Percentiles rank a stretch among this genome's conserved stretches.
These are phyloP conservation scores for Chamaecrista fasciculata DNA, from an alignment of 306 rosid species.

Conservation along the genomic window DNA sequence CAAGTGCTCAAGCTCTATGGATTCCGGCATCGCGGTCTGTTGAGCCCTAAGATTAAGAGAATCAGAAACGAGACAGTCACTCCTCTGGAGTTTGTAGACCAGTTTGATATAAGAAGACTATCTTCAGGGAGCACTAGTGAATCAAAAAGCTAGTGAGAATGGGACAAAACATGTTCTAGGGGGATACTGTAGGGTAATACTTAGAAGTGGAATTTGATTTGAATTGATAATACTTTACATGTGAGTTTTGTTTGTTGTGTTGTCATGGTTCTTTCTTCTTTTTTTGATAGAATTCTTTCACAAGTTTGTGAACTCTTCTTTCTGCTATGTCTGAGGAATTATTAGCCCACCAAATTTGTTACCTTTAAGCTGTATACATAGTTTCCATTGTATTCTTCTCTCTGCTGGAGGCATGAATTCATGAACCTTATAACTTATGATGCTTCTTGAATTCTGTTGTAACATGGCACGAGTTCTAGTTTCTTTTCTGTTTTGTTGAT, in stretches of 20 bases:
- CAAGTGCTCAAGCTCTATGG: constrained; percentile 91
- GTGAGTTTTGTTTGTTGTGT: constrained; percentile 30
- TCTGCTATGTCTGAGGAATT: constrained; percentile 29
- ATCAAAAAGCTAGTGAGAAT: constrained; percentile 40
- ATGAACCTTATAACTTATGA: neutral
- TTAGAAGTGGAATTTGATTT: constrained; percentile 34
- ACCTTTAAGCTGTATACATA: constrained; percentile 27
- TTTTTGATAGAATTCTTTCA: constrained; percentile 51
- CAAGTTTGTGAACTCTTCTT: constrained; percentile 29
- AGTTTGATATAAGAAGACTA: constrained; percentile 56
- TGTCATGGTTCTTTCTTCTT: constrained; percentile 28
- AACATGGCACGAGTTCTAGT: neutral
- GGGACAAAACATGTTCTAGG: constrained; percentile 17
- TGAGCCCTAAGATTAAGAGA: constrained; percentile 93
- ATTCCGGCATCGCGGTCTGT: constrained; percentile 79
- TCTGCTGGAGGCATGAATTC: constrained; percentile 1
- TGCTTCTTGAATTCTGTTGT: constrained; percentile 2
- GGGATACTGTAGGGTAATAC: constrained; percentile 40
- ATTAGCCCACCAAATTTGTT: constrained; percentile 31
- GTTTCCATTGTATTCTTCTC: neutral
- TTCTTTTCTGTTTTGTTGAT: constrained; percentile 9
- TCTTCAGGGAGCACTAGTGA: constrained; percentile 30
- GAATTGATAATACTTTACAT: constrained; percentile 29
- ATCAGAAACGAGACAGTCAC: constrained; percentile 65
- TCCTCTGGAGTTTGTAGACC: constrained; percentile 58